Conservation (phyloP, 2,329 filamentous ascomycete genomes). For the Bipolaris bicolor region DNA sequence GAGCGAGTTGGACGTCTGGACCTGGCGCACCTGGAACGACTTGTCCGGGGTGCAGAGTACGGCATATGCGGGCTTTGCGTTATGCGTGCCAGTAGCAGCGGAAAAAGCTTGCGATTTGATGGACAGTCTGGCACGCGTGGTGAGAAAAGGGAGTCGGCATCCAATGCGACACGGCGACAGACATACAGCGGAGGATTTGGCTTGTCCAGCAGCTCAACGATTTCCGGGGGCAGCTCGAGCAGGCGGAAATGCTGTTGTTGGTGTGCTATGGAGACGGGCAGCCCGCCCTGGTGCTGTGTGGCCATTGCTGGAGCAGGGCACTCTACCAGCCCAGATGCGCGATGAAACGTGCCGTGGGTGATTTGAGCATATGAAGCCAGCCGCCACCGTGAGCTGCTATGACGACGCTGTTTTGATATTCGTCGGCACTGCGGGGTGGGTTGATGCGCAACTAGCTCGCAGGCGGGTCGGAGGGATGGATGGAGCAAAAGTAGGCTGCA, state of each 20-base stretch:
- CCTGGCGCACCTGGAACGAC: slow-evolving; percentile 67
- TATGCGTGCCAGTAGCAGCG: slow-evolving; percentile 24
- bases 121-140: slow-evolving; percentile 38
- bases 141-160: slow-evolving; percentile 31
- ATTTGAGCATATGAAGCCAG: not conserved
- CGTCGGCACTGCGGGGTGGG: slow-evolving; percentile 14
- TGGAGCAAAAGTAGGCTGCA: slow-evolving; percentile 5
- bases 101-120: slow-evolving; percentile 44
- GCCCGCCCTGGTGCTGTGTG: slow-evolving; percentile 50
- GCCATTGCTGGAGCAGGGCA: slow-evolving; percentile 40
- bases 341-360: not conserved
- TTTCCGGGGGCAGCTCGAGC: slow-evolving; percentile 64
- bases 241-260: slow-evolving; percentile 62
- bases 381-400: slow-evolving; percentile 5
- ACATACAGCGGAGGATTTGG: slow-evolving; percentile 54
- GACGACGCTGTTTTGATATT: slow-evolving; percentile 13
- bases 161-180: slow-evolving; percentile 20
- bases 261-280: slow-evolving; percentile 53
- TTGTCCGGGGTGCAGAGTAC: slow-evolving; percentile 65
- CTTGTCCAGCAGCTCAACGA: slow-evolving; percentile 60
- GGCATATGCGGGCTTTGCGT: slow-evolving; percentile 53
- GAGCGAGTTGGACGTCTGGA: slow-evolving; percentile 69
- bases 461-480: slow-evolving; percentile 1
- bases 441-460: slow-evolving; percentile 11
- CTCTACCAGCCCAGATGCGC: not conserved